Percentiles rank a stretch among this genome's conserved stretches.
Evolutionary conservation across 768 basidiomycete species (phyloP).

Genomic region (Lactifluus pinguis): DNA sequence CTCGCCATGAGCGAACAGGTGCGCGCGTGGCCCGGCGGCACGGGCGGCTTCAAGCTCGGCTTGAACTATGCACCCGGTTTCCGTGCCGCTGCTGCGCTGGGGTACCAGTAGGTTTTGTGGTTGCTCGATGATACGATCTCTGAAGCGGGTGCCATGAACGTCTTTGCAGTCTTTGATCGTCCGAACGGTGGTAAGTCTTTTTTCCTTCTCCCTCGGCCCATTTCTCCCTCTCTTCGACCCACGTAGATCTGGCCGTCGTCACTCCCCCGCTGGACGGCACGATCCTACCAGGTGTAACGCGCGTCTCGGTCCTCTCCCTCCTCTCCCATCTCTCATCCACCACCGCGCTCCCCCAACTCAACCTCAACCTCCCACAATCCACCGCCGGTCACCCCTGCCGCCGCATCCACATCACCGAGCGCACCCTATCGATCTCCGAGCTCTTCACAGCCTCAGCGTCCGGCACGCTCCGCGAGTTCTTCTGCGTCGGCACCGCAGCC

Average conservation of each 20-base stretch:
- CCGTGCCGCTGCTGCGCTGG: slow-evolving; percentile 35
- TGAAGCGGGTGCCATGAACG: slow-evolving; percentile 42
- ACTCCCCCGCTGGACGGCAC: slow-evolving; percentile 88
- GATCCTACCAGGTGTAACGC: slow-evolving; percentile 88
- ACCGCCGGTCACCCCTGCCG: slow-evolving; percentile 39
- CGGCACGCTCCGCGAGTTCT: slow-evolving; percentile 27
- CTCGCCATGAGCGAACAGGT: slow-evolving; percentile 37
- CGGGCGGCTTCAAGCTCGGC: slow-evolving; percentile 41
- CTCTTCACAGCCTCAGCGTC: slow-evolving; percentile 26
- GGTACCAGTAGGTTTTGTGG: slow-evolving; percentile 46
- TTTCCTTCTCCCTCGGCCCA: slow-evolving; percentile 14
- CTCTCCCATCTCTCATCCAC: slow-evolving; percentile 48
- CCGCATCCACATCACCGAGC: slow-evolving; percentile 34
- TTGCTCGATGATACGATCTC: slow-evolving; percentile 31
- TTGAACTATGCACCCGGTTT: slow-evolving; percentile 28
- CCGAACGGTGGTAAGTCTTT: slow-evolving; percentile 28
- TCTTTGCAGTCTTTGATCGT: slow-evolving; percentile 37
- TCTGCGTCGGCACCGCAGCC: slow-evolving; percentile 79
- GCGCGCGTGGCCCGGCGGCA: slow-evolving; percentile 44
- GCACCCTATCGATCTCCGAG: slow-evolving; percentile 37
- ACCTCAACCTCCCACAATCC: slow-evolving; percentile 29
- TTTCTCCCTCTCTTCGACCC: slow-evolving; percentile 14
- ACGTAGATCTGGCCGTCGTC: slow-evolving; percentile 63
- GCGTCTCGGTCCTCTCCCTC: slow-evolving; percentile 77
- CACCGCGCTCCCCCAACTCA: slow-evolving; percentile 24